Percentiles rank a stretch among this genome's conserved stretches.
Evolutionary conservation across 2,329 filamentous ascomycete genomes (phyloP).

Genomic region (Talaromyces rugulosus): DNA sequence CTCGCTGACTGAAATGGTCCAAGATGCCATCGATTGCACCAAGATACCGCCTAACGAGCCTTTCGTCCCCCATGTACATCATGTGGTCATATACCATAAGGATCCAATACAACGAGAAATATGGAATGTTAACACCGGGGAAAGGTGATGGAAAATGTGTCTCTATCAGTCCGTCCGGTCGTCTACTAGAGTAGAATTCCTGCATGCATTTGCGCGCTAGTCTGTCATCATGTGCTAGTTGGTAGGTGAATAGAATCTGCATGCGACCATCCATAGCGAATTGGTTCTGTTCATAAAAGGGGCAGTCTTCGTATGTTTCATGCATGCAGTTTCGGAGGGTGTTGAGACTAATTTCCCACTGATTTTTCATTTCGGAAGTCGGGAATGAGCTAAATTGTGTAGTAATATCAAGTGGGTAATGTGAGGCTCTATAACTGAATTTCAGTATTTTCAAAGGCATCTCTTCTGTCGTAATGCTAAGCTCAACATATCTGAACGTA

Average conservation of each 20-base stretch:
- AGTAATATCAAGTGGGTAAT: background rate
- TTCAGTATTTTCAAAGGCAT: background rate
- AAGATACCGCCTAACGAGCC: background rate
- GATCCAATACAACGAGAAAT: conserved; percentile 24
- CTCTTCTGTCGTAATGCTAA: background rate
- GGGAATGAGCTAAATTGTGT: background rate
- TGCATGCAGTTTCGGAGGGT: conserved; percentile 25
- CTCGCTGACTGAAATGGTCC: background rate
- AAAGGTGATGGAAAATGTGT: conserved; percentile 19
- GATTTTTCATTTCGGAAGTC: conserved; percentile 14
- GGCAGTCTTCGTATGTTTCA: conserved; percentile 26
- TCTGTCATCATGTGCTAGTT: conserved; percentile 21
- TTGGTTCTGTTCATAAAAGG: conserved; percentile 27
- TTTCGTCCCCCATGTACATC: conserved; percentile 20
- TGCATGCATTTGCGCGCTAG: conserved; percentile 21
- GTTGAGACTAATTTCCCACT: conserved; percentile 22
- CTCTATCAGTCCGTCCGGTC: conserved; percentile 20
- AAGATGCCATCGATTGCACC: background rate
- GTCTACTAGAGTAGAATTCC: conserved; percentile 21
- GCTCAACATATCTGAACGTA: background rate
- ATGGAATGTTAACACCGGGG: conserved; percentile 21
- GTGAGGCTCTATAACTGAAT: background rate
- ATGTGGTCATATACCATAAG: conserved; percentile 24
- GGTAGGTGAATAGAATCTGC: conserved; percentile 24
- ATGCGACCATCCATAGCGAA: conserved; percentile 22